Conservation (phyloP, 225 moss, liverwort and hornwort species). For the Asterella californica region DNA sequence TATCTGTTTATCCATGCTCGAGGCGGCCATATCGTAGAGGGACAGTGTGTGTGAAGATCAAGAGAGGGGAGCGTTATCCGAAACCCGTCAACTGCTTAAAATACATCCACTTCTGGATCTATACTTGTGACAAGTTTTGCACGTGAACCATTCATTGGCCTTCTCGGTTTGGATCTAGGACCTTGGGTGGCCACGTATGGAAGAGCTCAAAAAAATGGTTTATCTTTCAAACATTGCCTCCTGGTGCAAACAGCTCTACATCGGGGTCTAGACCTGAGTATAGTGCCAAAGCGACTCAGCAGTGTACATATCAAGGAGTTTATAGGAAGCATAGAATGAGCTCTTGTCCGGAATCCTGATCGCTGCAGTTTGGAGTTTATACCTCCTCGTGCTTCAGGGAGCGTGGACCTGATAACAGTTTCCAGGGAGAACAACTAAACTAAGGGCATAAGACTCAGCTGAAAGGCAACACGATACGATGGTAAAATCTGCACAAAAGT, state of each 20-base stretch:
- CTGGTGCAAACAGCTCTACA: neutral
- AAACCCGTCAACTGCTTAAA: neutral
- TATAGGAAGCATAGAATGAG: neutral
- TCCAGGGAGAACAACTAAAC: too few relatives aligned
- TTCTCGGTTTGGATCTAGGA: neutral
- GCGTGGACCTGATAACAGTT: too few relatives aligned
- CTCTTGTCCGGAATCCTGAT: neutral
- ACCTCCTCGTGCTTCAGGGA: too few relatives aligned
- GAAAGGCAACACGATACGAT: too few relatives aligned
- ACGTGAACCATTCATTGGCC: neutral
- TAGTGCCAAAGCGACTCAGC: too few relatives aligned
- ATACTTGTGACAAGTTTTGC: neutral
- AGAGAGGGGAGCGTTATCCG: neutral
- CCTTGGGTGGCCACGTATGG: neutral
- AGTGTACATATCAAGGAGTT: neutral
- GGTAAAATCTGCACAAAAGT: neutral
- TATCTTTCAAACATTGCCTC: neutral
- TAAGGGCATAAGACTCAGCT: too few relatives aligned
- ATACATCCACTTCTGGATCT: neutral
- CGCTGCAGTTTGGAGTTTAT: neutral
- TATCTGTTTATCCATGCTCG: neutral
- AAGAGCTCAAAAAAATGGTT: too few relatives aligned
- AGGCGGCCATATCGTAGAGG: too few relatives aligned
- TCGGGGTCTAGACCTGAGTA: neutral
- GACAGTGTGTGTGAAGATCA: too few relatives aligned